Evolutionary conservation across 441 rosid species (phyloP), one percentile per base, ranked within the genome.

Genomic region (Rhodomyrtus psidioides): DNA sequence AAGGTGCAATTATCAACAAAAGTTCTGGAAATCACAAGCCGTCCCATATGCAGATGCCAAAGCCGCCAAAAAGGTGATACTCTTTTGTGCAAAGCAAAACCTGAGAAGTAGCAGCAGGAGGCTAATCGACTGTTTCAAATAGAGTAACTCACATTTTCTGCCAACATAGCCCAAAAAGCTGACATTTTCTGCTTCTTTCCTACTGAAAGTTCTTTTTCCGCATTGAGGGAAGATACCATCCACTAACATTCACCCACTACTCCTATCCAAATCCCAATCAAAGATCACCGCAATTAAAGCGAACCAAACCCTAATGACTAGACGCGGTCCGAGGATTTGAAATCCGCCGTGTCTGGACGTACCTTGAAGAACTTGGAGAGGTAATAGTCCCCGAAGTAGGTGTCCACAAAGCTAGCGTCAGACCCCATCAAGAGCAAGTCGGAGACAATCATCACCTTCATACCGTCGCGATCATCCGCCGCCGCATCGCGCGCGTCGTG

Each of bases 391-490:
- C 93, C 86, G 89, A 92, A 92, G 84, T 91, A 87, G 51, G 87
- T 89, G 79, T 92, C 86, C 84, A 86, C 70, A 16, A 88, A 88
- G 27, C 92, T 89, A 81, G 91, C 83, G 42, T 92, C 92, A 12
- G 93, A 91, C 15, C 93, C 94, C 57, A 87, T 54, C 81, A 93
- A 89, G 49, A 92, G 88, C 87, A 94, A 76, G 90, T 93, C 86
- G 70, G 93, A 92, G 74, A 92, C 95, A 54, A 92, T 34, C 96
- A 93, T 93, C 55, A 92, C 93, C 87, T 83, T 94, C 85, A 94
- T 83, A 76, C 91, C 92, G 34, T 86, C 88, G n/a, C 49, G n/a
- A 6, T 13, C 24, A 65, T 17, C 86, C 82, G 28, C 59, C 89
- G 39, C 87, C n/a, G 46, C 70, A 46, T 15, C 86, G 65, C 49